Base-by-base conservation (phyloP, 192 early-diverging fungal species). In the Coemansia sp. region DNA sequence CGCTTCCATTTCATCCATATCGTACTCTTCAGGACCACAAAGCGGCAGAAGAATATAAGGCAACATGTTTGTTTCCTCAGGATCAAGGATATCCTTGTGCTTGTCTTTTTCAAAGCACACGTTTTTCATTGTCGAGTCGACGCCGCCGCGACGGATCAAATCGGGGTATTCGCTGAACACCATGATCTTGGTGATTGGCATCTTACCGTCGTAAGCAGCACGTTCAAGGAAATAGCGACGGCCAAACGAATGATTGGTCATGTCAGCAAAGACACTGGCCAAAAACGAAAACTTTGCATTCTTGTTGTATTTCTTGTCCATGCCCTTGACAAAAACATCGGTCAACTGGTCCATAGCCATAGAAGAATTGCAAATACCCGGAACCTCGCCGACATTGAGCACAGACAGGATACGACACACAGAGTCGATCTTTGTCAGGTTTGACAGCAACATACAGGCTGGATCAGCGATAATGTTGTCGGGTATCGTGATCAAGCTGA, bases 21-120 rank as follows among this genome's bases (percentile, higher is more conserved):
- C 90, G 74, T 91, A 95, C 64, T 99, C 96, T 60, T 97, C 96
- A 0, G 92, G 90, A 5, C 97, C 97, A 62, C 91, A 93, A 35
- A 85, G 82, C 17, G 97, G 97, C 39, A 97, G 84, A 11, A 99
- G 75, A 35, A 99, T 90, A 68, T 93, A 95, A 2, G 93, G 92
- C 32, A 97, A 75, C 56, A 96, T 76, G 56, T 97, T 95, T 55
- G 93, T 88, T 38, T 91, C 89, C 11, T 84, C 57, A 45, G 86
- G 87, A 61, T 91, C 84, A 39, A 97, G 67, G 22, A 97, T 70
- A 28, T 85, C 74, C 18, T 71, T 70, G 77, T 95, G 94, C 64
- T 85, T 73, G 28, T 88, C 84, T 57, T 84, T 90, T 48, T 89
- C 90, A 86, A 96, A 97, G 66, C 90, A 90, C 56, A 91, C 89